Evolutionary conservation across 441 rosid genomes (phyloP).

Genomic region (Aleurites moluccanus): DNA sequence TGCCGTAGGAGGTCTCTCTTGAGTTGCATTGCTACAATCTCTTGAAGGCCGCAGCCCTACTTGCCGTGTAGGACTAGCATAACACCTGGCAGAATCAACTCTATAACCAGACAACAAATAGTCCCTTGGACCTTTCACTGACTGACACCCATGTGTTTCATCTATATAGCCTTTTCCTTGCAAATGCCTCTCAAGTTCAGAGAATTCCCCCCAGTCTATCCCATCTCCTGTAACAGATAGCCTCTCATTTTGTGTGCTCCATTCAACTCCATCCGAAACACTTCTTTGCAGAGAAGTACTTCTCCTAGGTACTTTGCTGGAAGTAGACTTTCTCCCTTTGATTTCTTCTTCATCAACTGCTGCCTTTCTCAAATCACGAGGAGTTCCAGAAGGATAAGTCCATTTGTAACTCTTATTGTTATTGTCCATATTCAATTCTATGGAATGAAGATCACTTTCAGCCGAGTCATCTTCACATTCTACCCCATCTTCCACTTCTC

Average conservation of each 20-base stretch:
- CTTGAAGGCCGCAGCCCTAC: conserved; percentile 30
- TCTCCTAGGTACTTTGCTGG: conserved; percentile 51
- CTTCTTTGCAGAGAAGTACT: conserved; percentile 71
- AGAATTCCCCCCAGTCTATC: conserved; percentile 57
- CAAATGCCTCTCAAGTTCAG: conserved; percentile 47
- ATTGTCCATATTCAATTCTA: conserved; percentile 73
- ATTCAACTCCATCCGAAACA: conserved; percentile 81
- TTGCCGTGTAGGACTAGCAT: conserved; percentile 52
- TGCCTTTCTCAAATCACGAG: conserved; percentile 36
- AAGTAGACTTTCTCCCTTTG: conserved; percentile 67
- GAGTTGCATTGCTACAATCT: conserved; percentile 35
- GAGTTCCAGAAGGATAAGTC: conserved; percentile 46
- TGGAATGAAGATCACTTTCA: conserved; percentile 86
- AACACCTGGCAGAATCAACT: conserved; percentile 47
- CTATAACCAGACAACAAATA: conserved; percentile 55
- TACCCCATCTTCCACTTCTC: conserved; percentile 64
- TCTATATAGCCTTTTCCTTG: conserved; percentile 50
- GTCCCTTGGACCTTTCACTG: conserved; percentile 62
- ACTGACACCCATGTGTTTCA: conserved; percentile 63
- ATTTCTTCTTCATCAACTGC: conserved; percentile 47
- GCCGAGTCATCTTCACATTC: conserved; percentile 60
- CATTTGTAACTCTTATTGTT: conserved; percentile 58
- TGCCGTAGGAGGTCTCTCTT: conserved; percentile 60
- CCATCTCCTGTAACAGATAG: conserved; percentile 46
- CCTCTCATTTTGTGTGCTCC: conserved; percentile 58